Conservation (phyloP, 345 rosid genomes). For the Arabis hirsuta region DNA sequence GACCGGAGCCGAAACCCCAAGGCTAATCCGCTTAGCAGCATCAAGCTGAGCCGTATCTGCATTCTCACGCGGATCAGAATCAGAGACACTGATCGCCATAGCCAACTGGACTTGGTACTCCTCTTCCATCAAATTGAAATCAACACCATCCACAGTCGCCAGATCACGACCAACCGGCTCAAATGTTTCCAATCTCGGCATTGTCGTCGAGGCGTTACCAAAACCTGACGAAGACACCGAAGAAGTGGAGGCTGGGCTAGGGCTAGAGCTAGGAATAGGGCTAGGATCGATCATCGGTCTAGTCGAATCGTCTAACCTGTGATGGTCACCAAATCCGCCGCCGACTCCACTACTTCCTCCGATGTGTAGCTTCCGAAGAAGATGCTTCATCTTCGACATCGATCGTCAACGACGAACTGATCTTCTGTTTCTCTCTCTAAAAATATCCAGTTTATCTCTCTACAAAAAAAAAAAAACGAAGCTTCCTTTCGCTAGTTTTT, state of each 20-base stretch:
- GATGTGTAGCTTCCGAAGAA: constrained; percentile 89
- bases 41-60: constrained; percentile 94
- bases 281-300: constrained; percentile 53
- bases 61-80: constrained; percentile 65
- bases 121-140: constrained; percentile 82
- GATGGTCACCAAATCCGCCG: constrained; percentile 65
- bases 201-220: constrained; percentile 43
- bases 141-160: constrained; percentile 48
- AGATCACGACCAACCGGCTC: constrained; percentile 59
- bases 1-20: constrained; percentile 63
- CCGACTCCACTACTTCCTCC: constrained; percentile 86
- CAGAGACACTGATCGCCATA: constrained; percentile 94
- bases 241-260: constrained; percentile 43
- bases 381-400: constrained; percentile 96
- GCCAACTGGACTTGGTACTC: constrained; percentile 97
- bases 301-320: constrained; percentile 50
- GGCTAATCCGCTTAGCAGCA: constrained; percentile 94
- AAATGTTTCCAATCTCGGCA: constrained; percentile 56
- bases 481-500: constrained; percentile 24
- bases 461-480: constrained; percentile 31
- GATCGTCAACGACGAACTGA: constrained; percentile 66
- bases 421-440: constrained; percentile 44
- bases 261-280: constrained; percentile 48
- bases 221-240: constrained; percentile 50
- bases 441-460: constrained; percentile 35